Conservation (phyloP, 2,329 filamentous ascomycete species). For the Sporothrix brunneoviolacea region DNA sequence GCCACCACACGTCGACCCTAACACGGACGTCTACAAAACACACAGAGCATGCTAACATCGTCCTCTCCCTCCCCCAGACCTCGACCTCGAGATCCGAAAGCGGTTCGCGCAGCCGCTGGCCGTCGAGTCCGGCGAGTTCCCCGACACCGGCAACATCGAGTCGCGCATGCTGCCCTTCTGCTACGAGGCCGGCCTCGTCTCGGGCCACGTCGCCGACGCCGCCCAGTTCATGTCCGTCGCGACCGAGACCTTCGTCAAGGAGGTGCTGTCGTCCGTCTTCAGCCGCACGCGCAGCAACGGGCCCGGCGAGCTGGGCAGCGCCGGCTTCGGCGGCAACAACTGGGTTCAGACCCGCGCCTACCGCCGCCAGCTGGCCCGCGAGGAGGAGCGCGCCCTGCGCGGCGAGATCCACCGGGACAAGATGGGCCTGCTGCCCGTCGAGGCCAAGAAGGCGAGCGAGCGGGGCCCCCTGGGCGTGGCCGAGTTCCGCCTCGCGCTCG, state of each 20-base stretch:
- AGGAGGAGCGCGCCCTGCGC: constrained; percentile 66
- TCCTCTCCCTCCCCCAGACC: too few species aligned
- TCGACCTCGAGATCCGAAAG: constrained; percentile 61
- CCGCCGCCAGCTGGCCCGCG: constrained; percentile 63
- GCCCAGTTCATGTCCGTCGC: constrained; percentile 59
- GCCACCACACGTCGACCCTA: constrained; percentile 9
- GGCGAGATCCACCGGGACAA: constrained; percentile 70
- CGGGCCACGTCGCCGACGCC: constrained; percentile 53
- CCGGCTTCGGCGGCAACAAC: constrained; percentile 57
- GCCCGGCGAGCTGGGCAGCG: constrained; percentile 53
- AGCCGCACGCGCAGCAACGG: constrained; percentile 59
- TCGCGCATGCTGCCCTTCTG: constrained; percentile 62
- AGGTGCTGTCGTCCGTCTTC: constrained; percentile 56
- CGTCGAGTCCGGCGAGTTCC: constrained; percentile 63
- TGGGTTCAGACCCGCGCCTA: constrained; percentile 79
- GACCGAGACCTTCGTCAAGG: constrained; percentile 61
- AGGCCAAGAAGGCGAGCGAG: constrained; percentile 68
- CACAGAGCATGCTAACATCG: neutral
- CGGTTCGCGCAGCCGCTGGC: constrained; percentile 58
- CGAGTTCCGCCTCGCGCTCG: constrained; percentile 69
- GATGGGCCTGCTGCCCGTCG: constrained; percentile 70
- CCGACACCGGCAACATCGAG: constrained; percentile 56
- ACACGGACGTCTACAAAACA: too few species aligned
- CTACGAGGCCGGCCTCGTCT: constrained; percentile 57
- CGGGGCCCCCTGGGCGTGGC: constrained; percentile 67